Percentiles rank a stretch among this genome's conserved stretches.
These are phyloP conservation scores for Pseudofabraea citricarpa DNA, from an alignment of 2,329 filamentous ascomycete species.

Conservation along the genomic window DNA sequence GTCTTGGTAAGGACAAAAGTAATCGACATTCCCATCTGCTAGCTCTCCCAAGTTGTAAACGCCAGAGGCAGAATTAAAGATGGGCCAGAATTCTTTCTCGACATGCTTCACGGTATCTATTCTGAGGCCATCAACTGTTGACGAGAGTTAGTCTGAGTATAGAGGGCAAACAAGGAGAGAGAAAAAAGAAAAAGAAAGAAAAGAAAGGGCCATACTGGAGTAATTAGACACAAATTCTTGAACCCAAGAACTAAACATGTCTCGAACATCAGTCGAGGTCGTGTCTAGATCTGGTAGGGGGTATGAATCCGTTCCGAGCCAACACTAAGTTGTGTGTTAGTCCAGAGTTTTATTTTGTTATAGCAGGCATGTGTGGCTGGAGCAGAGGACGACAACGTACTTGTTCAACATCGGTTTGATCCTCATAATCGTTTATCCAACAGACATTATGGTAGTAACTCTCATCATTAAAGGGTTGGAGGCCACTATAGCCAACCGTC, in stretches of 20 bases:
- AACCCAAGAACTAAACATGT: conserved; percentile 35
- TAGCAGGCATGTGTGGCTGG: neutral
- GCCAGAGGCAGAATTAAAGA: conserved; percentile 46
- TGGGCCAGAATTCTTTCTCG: conserved; percentile 46
- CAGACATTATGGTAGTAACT: conserved; percentile 11
- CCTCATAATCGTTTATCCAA: conserved; percentile 25
- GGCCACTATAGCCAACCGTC: conserved; percentile 11
- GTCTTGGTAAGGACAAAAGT: conserved; percentile 23
- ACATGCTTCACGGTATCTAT: conserved; percentile 43
- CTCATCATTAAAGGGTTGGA: conserved; percentile 14
- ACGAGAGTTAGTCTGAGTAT: neutral
- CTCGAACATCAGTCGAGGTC: conserved; percentile 31
- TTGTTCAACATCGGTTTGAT: conserved; percentile 26
- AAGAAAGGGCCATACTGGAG: conserved; percentile 3
- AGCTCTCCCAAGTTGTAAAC: conserved; percentile 60
- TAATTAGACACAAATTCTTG: conserved; percentile 35
- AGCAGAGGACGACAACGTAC: conserved; percentile 3
- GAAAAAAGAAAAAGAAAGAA: conserved; percentile 12
- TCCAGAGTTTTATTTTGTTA: neutral
- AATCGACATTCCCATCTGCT: conserved; percentile 46
- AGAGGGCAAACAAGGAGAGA: too few species aligned
- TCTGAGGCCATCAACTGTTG: conserved; percentile 38
- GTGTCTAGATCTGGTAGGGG: conserved; percentile 38
- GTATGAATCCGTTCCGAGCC: conserved; percentile 32
- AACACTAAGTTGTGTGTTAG: conserved; percentile 6